Percentiles rank a stretch among this genome's conserved stretches.
Conservation (phyloP, 2,329 filamentous ascomycete species). For the Colletotrichum tamarilloi region DNA sequence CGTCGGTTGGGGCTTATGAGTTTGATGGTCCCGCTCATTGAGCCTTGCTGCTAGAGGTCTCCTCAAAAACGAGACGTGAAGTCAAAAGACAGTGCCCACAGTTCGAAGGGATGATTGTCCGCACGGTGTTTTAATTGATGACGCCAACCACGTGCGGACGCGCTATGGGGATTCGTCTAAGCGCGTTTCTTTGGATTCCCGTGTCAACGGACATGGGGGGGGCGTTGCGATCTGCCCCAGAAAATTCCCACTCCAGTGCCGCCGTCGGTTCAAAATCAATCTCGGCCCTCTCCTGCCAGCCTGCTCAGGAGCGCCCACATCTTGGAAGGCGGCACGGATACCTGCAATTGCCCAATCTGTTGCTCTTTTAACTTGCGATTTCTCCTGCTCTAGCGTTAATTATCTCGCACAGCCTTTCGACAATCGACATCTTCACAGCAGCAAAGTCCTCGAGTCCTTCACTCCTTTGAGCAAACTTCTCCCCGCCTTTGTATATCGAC, state of each 20-base stretch:
- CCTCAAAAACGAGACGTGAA: constrained; percentile 18
- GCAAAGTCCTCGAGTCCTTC: not conserved
- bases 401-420: not conserved
- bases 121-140: constrained; percentile 32
- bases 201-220: constrained; percentile 32
- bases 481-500: not conserved
- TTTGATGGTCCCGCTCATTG: constrained; percentile 9
- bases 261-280: constrained; percentile 27
- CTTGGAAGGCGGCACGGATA: not conserved
- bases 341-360: not conserved
- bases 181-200: constrained; percentile 26
- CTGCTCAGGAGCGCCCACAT: not conserved
- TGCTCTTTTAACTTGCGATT: not conserved
- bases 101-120: not conserved
- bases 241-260: constrained; percentile 28
- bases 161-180: constrained; percentile 24
- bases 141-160: constrained; percentile 35
- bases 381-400: not conserved
- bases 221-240: constrained; percentile 25
- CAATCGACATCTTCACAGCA: not conserved
- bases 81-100: constrained; percentile 22
- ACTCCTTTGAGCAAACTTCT: not conserved
- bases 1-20: not conserved
- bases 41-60: not conserved
- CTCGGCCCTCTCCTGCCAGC: constrained; percentile 16